Conservation (phyloP, 2,329 filamentous ascomycete species). For the Aspergillus sp. region DNA sequence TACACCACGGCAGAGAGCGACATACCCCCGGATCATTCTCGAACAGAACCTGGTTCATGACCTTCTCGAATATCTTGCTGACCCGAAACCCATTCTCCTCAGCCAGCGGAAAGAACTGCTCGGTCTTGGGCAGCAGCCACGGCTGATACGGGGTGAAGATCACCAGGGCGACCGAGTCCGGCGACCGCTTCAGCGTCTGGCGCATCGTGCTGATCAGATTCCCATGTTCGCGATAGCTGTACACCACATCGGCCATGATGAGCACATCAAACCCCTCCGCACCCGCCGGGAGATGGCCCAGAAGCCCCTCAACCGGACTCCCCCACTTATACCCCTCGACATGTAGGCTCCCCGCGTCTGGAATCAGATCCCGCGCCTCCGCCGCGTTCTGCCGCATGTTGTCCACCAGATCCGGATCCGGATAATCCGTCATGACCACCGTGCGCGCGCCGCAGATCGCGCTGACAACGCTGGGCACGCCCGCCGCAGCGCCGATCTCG, state of each 20-base stretch:
- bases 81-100: conserved; percentile 62
- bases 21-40: conserved; percentile 70
- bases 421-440: conserved; percentile 77
- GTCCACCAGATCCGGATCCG: conserved; percentile 70
- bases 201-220: conserved; percentile 66
- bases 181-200: conserved; percentile 51
- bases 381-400: conserved; percentile 69
- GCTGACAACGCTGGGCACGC: conserved; percentile 70
- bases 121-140: conserved; percentile 76
- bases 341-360: conserved; percentile 38
- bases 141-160: conserved; percentile 94
- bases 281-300: conserved; percentile 45
- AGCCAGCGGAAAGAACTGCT: conserved; percentile 76
- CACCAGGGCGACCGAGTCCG: conserved; percentile 60
- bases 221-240: conserved; percentile 78
- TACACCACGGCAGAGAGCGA: conserved; percentile 5
- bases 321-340: conserved; percentile 81
- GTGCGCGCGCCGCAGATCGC: conserved; percentile 60
- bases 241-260: conserved; percentile 80
- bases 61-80: conserved; percentile 68
- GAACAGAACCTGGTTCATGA: conserved; percentile 81
- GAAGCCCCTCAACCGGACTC: conserved; percentile 49
- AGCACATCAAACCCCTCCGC: conserved; percentile 60
- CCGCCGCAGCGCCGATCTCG: conserved; percentile 82
- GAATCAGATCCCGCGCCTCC: conserved; percentile 41